Evolutionary conservation across 345 rosid genomes (phyloP).

Genomic region (Corchorus olitorius): DNA sequence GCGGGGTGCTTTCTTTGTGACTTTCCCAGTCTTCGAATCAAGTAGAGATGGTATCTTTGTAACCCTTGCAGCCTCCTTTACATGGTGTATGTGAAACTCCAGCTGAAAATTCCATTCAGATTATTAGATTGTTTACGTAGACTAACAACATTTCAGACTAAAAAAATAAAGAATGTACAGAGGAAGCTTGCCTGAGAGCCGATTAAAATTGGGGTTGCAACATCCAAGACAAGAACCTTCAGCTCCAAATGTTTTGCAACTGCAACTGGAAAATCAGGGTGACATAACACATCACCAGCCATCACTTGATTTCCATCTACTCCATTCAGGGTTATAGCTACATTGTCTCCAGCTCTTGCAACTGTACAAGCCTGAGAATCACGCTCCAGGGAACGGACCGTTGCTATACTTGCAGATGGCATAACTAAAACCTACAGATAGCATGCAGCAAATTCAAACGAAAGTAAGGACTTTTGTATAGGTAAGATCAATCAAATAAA

Average conservation of each 20-base stretch:
- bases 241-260: constrained; percentile 73
- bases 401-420: constrained; percentile 83
- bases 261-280: constrained; percentile 83
- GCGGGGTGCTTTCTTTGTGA: constrained; percentile 76
- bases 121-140: constrained; percentile 17
- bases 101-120: constrained; percentile 46
- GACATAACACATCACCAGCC: constrained; percentile 91
- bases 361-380: constrained; percentile 67
- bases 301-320: constrained; percentile 65
- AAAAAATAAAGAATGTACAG: neutral
- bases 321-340: constrained; percentile 67
- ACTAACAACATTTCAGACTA: constrained; percentile 11
- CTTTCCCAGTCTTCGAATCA: constrained; percentile 89
- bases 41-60: constrained; percentile 61
- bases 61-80: constrained; percentile 81
- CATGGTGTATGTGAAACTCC: constrained; percentile 91
- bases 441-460: neutral
- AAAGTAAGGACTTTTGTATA: neutral
- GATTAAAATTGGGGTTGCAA: constrained; percentile 67
- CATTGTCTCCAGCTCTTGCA: constrained; percentile 94
- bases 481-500: neutral
- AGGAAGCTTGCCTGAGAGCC: constrained; percentile 72
- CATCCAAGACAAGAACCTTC: constrained; percentile 72
- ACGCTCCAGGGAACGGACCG: constrained; percentile 71
- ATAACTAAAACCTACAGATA: constrained; percentile 68